Conservation (phyloP, 345 rosid genomes). For the Litchi chinensis region DNA sequence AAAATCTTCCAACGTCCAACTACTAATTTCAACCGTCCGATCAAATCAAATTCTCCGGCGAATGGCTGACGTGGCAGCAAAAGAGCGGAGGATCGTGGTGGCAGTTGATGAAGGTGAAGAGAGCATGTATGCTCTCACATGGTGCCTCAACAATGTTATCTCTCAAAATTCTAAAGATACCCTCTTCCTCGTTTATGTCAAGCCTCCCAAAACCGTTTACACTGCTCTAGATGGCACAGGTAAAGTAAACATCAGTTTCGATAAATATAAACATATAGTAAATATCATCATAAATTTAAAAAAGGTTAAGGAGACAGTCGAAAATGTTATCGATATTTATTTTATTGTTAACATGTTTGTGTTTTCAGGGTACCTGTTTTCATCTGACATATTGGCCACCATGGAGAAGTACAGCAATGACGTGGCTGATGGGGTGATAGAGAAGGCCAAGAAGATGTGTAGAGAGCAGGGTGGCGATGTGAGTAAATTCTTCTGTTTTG, state of each 20-base stretch:
- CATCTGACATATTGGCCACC: slow-evolving; percentile 45
- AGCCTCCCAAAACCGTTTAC: slow-evolving; percentile 38
- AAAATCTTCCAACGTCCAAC: background rate
- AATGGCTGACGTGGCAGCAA: slow-evolving; percentile 24
- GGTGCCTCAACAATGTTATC: slow-evolving; percentile 55
- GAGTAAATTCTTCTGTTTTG: background rate
- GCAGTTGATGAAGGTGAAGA: slow-evolving; percentile 67
- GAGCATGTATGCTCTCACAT: slow-evolving; percentile 63
- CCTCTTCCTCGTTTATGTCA: slow-evolving; percentile 54
- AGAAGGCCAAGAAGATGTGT: slow-evolving; percentile 54
- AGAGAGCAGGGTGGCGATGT: slow-evolving; percentile 32
- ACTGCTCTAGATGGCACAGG: slow-evolving; percentile 56
- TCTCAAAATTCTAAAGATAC: slow-evolving; percentile 39
- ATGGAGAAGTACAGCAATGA: slow-evolving; percentile 50
- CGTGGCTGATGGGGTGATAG: slow-evolving; percentile 45
- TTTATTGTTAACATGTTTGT: background rate
- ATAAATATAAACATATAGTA: no score
- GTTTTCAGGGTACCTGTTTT: slow-evolving; percentile 56
- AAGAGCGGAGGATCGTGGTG: slow-evolving; percentile 48
- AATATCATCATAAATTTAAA: no score
- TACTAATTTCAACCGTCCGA: background rate
- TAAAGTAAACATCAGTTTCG: slow-evolving; percentile 2
- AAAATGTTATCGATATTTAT: no score
- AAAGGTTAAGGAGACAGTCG: no score
- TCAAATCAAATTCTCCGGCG: background rate